Evolutionary conservation across 1,139 yeast genomes (phyloP), one percentile per base, ranked within the genome.

Genomic region (Yamadazyma atlantica): DNA sequence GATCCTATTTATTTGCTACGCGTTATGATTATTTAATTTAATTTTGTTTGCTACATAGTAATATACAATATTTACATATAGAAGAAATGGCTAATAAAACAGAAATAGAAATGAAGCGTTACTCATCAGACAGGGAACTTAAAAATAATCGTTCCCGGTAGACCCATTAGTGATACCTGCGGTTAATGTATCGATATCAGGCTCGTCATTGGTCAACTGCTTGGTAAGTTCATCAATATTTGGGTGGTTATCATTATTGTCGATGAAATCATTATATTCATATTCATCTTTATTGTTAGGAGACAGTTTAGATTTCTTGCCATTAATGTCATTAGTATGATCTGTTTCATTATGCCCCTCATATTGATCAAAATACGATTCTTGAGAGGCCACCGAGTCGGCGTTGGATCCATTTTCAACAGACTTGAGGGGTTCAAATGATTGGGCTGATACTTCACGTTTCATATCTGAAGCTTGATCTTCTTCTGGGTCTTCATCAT

Each of bases 241-340:
- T 8, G 19, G 30, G 35, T 39, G 48, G 13, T 47, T 47, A 21
- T 36, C 39, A 30, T 42, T 42, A 16, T 49, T 51, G 34, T 41
- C 47, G 12, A 64, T 62, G 34, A 60, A 62, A 35, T 60, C 67
- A 34, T 62, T 64, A 42, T 65, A 64, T 35, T 55, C 57, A 42
- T 62, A 63, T 26, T 58, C 57, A 16, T 46, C 50, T 38, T 51
- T 51, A 15, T 45, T 41, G 9, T 19, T 9, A 19, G 34, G 34
- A 32, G 37, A 40, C 15, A 35, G 32, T 7, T 29, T 30, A 16
- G 29, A 25, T 33, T 35, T 35, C 11, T 24, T 25, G 10, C 33
- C 36, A 11, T 17, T 16, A 14, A 41, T 37, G n/a, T 14, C 16
- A 29, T 13, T 26, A 13, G 36, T 40, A 14, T 35, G 41, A n/a